A percentile compares a stretch with the other conserved stretches of the same genome.
Conservation (phyloP, 768 basidiomycete genomes). For the Cyclocybe aegerita region DNA sequence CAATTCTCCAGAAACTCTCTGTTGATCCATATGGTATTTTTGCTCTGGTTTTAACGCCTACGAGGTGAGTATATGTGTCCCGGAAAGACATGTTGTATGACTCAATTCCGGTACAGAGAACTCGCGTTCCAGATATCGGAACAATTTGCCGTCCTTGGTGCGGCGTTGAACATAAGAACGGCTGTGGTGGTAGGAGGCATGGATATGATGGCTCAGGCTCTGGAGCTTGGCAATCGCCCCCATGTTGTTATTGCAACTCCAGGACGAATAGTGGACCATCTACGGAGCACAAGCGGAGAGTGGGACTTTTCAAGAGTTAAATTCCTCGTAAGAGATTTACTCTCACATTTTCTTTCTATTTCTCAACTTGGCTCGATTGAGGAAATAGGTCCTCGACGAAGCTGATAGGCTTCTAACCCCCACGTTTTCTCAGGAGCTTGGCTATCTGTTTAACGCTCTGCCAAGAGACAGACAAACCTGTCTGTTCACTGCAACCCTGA, state of each 20-base stretch:
- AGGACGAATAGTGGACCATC: constrained; percentile 89
- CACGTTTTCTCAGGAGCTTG: constrained; percentile 86
- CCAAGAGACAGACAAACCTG: constrained; percentile 92
- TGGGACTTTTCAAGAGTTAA: constrained; percentile 86
- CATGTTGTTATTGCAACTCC: constrained; percentile 97
- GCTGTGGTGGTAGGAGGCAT: constrained; percentile 95
- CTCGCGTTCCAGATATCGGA: constrained; percentile 97
- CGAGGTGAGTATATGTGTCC: constrained; percentile 55
- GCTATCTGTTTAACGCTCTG: constrained; percentile 71
- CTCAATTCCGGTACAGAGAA: constrained; percentile 55
- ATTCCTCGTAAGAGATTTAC: constrained; percentile 61
- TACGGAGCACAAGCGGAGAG: constrained; percentile 73
- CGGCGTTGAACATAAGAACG: constrained; percentile 77
- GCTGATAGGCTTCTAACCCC: constrained; percentile 90
- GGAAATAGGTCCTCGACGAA: constrained; percentile 84
- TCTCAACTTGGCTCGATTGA: background rate
- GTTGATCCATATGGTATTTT: constrained; percentile 94
- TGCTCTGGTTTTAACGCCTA: constrained; percentile 91
- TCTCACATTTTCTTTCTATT: background rate
- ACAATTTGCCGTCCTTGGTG: constrained; percentile 90
- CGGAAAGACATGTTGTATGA: background rate
- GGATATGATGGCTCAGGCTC: constrained; percentile 95
- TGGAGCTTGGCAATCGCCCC: constrained; percentile 81
- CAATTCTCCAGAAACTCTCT: constrained; percentile 87
- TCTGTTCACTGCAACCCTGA: constrained; percentile 94